Conservation (phyloP, 2,329 filamentous ascomycete genomes). For the Sordariomycetes sp. region DNA sequence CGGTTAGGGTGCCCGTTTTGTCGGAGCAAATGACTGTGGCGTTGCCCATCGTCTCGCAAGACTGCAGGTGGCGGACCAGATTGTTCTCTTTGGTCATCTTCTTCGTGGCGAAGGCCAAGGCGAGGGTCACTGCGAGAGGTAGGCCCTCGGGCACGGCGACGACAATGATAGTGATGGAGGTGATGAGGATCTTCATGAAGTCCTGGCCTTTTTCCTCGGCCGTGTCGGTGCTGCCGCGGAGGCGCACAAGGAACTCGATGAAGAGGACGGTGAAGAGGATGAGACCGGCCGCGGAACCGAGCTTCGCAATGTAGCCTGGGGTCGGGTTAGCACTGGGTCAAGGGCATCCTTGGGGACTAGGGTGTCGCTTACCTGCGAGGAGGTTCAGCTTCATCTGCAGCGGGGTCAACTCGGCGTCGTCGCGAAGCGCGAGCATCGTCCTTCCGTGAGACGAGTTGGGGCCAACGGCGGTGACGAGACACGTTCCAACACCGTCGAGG, state of each 20-base stretch:
- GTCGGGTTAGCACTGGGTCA: not conserved
- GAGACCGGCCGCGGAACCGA: slow-evolving; percentile 10
- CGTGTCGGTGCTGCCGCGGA: slow-evolving; percentile 6
- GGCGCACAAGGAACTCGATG: slow-evolving; percentile 18
- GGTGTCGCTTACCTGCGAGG: slow-evolving; percentile 7
- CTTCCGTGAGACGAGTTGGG: slow-evolving; percentile 10
- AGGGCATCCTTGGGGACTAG: not conserved
- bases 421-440: slow-evolving; percentile 11
- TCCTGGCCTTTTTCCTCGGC: slow-evolving; percentile 31
- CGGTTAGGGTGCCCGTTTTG: slow-evolving; percentile 51
- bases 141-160: slow-evolving; percentile 48
- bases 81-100: slow-evolving; percentile 52
- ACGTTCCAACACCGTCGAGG: slow-evolving; percentile 25
- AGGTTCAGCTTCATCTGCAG: slow-evolving; percentile 11
- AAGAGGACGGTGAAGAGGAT: slow-evolving; percentile 9
- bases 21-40: slow-evolving; percentile 51
- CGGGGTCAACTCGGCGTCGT: slow-evolving; percentile 10
- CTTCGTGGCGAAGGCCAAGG: slow-evolving; percentile 47
- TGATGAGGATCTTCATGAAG: slow-evolving; percentile 25
- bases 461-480: slow-evolving; percentile 10
- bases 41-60: slow-evolving; percentile 52
- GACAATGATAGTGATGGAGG: slow-evolving; percentile 42
- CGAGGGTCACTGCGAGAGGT: slow-evolving; percentile 46
- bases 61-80: slow-evolving; percentile 42
- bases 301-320: slow-evolving; percentile 11